Base-by-base conservation (phyloP, 2,329 filamentous ascomycete genomes). In the Graphilbum fragrans region DNA sequence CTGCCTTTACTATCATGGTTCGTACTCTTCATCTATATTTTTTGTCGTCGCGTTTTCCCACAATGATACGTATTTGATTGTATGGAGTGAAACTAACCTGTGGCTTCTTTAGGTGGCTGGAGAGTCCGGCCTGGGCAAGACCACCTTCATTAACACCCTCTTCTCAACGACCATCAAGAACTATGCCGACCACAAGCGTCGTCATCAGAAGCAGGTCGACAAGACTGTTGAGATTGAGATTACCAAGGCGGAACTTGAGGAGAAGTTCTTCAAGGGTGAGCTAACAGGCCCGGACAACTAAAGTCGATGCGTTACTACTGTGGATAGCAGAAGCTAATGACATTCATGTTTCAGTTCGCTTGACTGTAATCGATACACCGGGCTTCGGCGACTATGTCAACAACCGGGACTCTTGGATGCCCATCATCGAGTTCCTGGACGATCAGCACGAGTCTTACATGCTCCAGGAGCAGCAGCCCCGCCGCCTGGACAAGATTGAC, bases 111-210 rank as follows among this genome's bases (percentile, higher is more conserved):
- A 94, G 87, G 87, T 96, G 67, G 92, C 92, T 70, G 90, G 90
- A 70, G 90, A 98, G 72, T 96, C 92, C 53, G 90, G 90, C 60
- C 71, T 96, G 55, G 92, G 92, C 72, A 98, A 98, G 79, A 98
- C 93, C 21, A 98, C 92, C 57, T 98, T 98, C 70, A 96, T 98
- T 80, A 98, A 98, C 80, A 98, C 92, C 46, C 81, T 98, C 47
- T 98, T 98, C 77, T 98, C 92, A 49, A 98, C 93, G 52, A 98
- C 92, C 56, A 98, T 98, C 78, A 98, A 98, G 77, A 98, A 96
- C 77, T 98, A 98, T 66, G 92, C 92, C 76, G 92, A 98, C 67
- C 90, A 98, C 78, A 94, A 94, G 77, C 85, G 87, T 67, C 86
- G 92, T 60, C 92, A 98, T 67, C 86, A 92, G 69, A 98, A 98